These are phyloP conservation scores for Euphorbia tirucalli DNA, from an alignment of 345 rosid species.

Conservation along the genomic window DNA sequence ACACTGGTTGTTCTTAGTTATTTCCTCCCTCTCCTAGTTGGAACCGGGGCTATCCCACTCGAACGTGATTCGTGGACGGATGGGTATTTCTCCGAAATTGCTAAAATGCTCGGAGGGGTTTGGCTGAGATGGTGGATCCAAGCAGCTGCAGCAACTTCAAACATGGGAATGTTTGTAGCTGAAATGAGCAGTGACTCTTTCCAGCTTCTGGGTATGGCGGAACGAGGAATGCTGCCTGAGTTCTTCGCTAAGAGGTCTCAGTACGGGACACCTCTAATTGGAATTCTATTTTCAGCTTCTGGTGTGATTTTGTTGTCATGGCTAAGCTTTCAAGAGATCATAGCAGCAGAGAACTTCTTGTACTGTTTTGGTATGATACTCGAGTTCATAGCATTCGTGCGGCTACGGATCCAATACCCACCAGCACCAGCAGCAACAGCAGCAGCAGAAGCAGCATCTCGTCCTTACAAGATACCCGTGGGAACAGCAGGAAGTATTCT, in stretches of 20 bases:
- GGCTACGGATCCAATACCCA: slow-evolving; percentile 50
- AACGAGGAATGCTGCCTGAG: slow-evolving; percentile 70
- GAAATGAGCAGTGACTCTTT: slow-evolving; percentile 89
- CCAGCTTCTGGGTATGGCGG: slow-evolving; percentile 80
- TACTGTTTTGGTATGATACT: slow-evolving; percentile 75
- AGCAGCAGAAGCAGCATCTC: slow-evolving; percentile 46
- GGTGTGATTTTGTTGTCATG: slow-evolving; percentile 66
- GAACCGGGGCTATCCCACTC: slow-evolving; percentile 65
- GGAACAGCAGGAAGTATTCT: slow-evolving; percentile 60
- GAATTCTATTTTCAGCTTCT: slow-evolving; percentile 67
- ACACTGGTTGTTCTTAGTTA: slow-evolving; percentile 56
- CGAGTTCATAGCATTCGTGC: slow-evolving; percentile 63
- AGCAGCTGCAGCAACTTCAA: slow-evolving; percentile 66
- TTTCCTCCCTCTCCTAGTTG: slow-evolving; percentile 59
- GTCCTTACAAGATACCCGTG: slow-evolving; percentile 69
- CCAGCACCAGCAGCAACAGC: too few species aligned
- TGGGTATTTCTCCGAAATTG: slow-evolving; percentile 71
- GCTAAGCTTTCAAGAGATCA: slow-evolving; percentile 70
- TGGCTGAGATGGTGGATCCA: slow-evolving; percentile 83
- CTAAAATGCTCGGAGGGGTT: slow-evolving; percentile 57
- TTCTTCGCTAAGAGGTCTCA: slow-evolving; percentile 57
- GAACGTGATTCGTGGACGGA: slow-evolving; percentile 63
- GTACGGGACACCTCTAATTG: slow-evolving; percentile 63
- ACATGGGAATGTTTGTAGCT: slow-evolving; percentile 73
- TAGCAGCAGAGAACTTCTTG: slow-evolving; percentile 69